phyloP scores from a whole-genome alignment of 495 filamentous ascomycete genomes.

The Tricharina praecox region DNA sequence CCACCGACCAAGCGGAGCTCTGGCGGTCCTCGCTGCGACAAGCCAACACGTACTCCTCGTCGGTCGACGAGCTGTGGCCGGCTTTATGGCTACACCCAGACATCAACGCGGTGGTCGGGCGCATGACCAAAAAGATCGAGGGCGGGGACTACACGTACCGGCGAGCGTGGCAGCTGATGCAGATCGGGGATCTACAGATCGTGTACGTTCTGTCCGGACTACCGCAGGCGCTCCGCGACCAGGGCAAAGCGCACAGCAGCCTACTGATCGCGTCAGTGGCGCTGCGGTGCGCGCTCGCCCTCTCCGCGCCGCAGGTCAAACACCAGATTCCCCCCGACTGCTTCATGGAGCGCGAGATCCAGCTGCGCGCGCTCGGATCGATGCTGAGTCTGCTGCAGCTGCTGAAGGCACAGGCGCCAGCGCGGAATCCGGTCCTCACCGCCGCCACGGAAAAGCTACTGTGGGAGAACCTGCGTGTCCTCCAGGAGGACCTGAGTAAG shows the following conservation, averaged over 20 bases:
- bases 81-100: not conserved
- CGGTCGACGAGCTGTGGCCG: constrained; percentile 1
- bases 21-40: not conserved
- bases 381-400: not conserved
- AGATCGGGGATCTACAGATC: not conserved
- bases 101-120: not conserved
- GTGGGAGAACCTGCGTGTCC: too few relatives aligned
- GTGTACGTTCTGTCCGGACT: constrained; percentile 1
- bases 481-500: not conserved
- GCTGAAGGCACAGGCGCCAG: not conserved
- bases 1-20: not conserved
- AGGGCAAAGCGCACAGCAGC: too few relatives aligned
- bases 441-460: too few relatives aligned
- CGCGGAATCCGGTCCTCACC: too few relatives aligned
- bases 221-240: too few relatives aligned
- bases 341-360: constrained; percentile 3
- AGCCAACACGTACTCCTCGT: not conserved
- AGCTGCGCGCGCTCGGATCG: constrained; percentile 1
- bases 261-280: too few relatives aligned
- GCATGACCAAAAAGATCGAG: not conserved
- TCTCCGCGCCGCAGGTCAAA: not conserved
- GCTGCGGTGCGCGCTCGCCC: too few relatives aligned
- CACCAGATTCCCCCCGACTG: constrained; percentile 3
- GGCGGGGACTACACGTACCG: not conserved
- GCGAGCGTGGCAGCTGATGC: not conserved